Evolutionary conservation across 164 flowering plant species (phyloP), one percentile per base, ranked within the genome.

Genomic region (Amborella trichopoda): DNA sequence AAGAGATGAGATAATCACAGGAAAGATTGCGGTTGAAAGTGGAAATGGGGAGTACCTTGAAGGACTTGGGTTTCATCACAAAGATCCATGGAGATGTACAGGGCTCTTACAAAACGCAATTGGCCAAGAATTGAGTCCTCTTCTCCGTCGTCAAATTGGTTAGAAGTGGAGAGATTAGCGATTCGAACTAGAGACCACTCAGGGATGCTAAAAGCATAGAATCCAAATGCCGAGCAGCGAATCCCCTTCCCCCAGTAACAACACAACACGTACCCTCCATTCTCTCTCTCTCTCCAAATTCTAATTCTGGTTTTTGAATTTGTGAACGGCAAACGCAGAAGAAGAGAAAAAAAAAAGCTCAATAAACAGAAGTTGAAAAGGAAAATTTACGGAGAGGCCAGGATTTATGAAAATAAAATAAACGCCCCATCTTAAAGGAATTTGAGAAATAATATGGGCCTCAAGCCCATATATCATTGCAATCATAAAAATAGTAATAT

Each of bases 231-330:
- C 95, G 66, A 0, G 96, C 99, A 0, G 86, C 95, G 51, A 91
- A 91, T 14, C 99, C 99, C 47, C 99, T 65, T 3, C 96, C 99
- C 1, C 99, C 96, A 0, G 95, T 91, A 50, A 91, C 99, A 39
- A 87, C 75, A 53, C 95, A 83, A 81, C 83, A 73, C 58, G 61
- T 62, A 74, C 67, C 76, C 56, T 58, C 71, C 49, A 49, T 75
- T 2, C n/a, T n/a, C n/a, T 37, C 40, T 37, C 40, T 37, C 40
- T 37, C 40, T 37, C 14, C n/a, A n/a, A n/a, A n/a, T n/a, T n/a
- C n/a, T n/a, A n/a, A n/a, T n/a, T n/a, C n/a, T n/a, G n/a, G n/a
- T n/a, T n/a, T n/a, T n/a, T n/a, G n/a, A n/a, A n/a, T n/a, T n/a
- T n/a, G n/a, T n/a, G n/a, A n/a, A n/a, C n/a, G n/a, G n/a, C n/a